A percentile compares a stretch with the other conserved stretches of the same genome.
Conservation (phyloP, 176 grass and related monocot species). For the barley (Hordeum vulgare) region DNA sequence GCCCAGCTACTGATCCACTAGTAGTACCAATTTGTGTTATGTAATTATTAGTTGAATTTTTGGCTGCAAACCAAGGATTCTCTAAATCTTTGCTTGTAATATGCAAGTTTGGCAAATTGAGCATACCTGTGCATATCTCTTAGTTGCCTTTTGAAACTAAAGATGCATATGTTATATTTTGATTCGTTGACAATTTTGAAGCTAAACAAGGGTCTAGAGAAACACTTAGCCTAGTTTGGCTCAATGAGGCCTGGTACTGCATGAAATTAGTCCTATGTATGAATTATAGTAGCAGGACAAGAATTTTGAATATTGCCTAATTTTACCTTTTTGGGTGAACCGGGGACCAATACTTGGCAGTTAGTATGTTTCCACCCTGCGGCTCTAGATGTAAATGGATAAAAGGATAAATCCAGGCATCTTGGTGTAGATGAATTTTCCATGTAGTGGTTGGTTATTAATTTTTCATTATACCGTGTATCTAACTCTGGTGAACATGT, state of each 20-base stretch:
- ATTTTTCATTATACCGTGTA: background rate
- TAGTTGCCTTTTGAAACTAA: background rate
- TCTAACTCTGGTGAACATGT: background rate
- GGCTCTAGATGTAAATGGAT: background rate
- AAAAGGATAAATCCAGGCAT: background rate
- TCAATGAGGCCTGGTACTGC: background rate
- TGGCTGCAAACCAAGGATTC: background rate
- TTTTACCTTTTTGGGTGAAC: background rate
- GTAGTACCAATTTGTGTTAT: background rate
- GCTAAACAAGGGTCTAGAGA: background rate
- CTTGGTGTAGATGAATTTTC: background rate
- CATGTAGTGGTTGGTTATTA: background rate
- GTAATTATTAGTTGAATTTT: background rate
- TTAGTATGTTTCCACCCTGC: background rate
- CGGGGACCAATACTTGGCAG: background rate
- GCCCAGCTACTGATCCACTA: background rate
- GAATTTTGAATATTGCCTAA: background rate
- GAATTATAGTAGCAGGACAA: background rate
- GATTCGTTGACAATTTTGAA: background rate
- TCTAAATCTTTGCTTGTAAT: background rate
- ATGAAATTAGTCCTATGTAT: background rate
- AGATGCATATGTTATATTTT: background rate
- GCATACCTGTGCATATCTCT: background rate
- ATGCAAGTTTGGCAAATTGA: background rate
- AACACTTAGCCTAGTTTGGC: background rate